Evolutionary conservation across 1,284 basidiomycete genomes (phyloP).

Genomic region (Puccinia triticina): DNA sequence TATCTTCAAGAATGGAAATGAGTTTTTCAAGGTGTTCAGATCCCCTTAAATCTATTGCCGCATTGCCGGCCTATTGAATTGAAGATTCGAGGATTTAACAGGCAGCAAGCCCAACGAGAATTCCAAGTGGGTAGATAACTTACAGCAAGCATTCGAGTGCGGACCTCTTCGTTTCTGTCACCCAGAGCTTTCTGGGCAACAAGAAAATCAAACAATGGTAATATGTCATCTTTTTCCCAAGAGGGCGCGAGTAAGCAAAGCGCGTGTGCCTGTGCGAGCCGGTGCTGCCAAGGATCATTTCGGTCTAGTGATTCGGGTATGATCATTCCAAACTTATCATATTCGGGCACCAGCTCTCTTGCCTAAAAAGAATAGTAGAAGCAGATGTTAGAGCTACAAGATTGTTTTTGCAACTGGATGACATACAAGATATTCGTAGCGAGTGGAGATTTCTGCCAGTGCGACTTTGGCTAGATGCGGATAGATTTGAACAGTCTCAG

Average conservation of each 20-base stretch:
- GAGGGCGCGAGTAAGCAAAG: constrained; percentile 73
- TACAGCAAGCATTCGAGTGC: constrained; percentile 76
- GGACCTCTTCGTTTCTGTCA: constrained; percentile 79
- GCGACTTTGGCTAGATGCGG: constrained; percentile 35
- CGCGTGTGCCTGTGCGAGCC: constrained; percentile 75
- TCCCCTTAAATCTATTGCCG: constrained; percentile 83
- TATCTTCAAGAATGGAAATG: constrained; percentile 81
- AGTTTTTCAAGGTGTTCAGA: constrained; percentile 73
- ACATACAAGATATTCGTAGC: constrained; percentile 47
- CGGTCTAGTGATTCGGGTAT: constrained; percentile 85
- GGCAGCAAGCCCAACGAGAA: neutral
- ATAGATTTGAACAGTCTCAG: constrained; percentile 32
- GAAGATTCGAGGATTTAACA: neutral
- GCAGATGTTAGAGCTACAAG: neutral
- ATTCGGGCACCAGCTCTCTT: constrained; percentile 56
- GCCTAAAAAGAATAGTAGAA: constrained; percentile 7
- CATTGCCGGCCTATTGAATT: constrained; percentile 68
- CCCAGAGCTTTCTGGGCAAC: constrained; percentile 82
- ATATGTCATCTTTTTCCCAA: constrained; percentile 71
- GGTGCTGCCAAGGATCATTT: constrained; percentile 85
- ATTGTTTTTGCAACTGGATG: neutral
- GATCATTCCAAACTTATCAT: constrained; percentile 75
- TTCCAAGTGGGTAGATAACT: constrained; percentile 4
- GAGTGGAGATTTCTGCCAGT: constrained; percentile 37
- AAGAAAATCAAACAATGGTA: constrained; percentile 83